Evolutionary conservation across 2,329 filamentous ascomycete species (phyloP).

Genomic region (Chaetomium sp.): DNA sequence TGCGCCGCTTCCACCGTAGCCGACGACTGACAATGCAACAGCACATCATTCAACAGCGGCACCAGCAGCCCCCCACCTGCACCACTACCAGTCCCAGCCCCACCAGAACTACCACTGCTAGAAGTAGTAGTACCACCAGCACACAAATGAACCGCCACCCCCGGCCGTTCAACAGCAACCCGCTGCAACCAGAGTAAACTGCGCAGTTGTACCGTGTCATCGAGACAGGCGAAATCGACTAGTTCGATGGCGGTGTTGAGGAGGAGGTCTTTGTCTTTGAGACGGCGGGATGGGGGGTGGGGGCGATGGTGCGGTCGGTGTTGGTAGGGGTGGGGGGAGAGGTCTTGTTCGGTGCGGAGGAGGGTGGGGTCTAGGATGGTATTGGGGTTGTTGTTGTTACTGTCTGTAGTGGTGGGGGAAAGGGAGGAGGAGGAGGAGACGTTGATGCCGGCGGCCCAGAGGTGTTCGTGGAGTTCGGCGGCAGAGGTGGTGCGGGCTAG

Average conservation of each 20-base stretch:
- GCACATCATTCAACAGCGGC: slow-evolving; percentile 53
- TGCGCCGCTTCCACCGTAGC: slow-evolving; percentile 55
- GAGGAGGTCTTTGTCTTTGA: slow-evolving; percentile 56
- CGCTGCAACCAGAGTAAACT: slow-evolving; percentile 54
- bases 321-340: slow-evolving; percentile 23
- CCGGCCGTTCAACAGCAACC: slow-evolving; percentile 47
- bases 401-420: no score
- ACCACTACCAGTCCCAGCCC: no score
- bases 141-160: slow-evolving; percentile 54
- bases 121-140: slow-evolving; percentile 22
- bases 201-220: slow-evolving; percentile 55
- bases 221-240: slow-evolving; percentile 59
- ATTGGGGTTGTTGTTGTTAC: background rate
- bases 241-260: slow-evolving; percentile 58
- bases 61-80: slow-evolving; percentile 47
- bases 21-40: slow-evolving; percentile 58
- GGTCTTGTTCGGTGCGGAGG: slow-evolving; percentile 34
- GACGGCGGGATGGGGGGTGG: slow-evolving; percentile 14
- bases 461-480: slow-evolving; percentile 56
- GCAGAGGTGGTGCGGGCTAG: slow-evolving; percentile 48
- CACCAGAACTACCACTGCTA: no score
- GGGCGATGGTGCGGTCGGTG: no score
- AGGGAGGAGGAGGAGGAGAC: slow-evolving; percentile 19
- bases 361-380: slow-evolving; percentile 29
- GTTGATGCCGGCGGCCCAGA: slow-evolving; percentile 54